Evolutionary conservation across 345 rosid genomes (phyloP).

Genomic region (Lumnitzera littorea): DNA sequence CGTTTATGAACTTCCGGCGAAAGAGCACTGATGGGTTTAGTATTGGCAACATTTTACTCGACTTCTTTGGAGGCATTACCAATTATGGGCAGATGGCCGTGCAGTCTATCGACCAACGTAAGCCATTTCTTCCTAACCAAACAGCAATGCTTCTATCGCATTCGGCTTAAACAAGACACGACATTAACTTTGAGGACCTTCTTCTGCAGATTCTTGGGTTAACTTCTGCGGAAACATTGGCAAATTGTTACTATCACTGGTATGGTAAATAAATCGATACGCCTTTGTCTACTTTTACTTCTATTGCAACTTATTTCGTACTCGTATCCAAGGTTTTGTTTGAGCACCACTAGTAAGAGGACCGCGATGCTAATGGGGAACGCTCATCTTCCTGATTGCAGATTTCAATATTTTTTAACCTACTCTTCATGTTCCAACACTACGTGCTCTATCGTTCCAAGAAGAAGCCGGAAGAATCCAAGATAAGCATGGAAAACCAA

Average conservation of each 20-base stretch:
- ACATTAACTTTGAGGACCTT: background rate
- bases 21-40: conserved; percentile 94
- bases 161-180: background rate
- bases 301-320: background rate
- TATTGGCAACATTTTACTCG: conserved; percentile 82
- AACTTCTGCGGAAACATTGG: conserved; percentile 95
- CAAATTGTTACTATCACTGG: conserved; percentile 78
- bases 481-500: conserved; percentile 23
- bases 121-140: conserved; percentile 6
- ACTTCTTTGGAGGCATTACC: conserved; percentile 68
- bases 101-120: conserved; percentile 89
- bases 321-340: too few species aligned
- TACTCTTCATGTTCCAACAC: conserved; percentile 85
- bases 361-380: background rate
- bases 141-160: background rate
- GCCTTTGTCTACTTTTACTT: background rate
- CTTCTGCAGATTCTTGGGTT: conserved; percentile 77
- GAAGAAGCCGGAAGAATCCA: conserved; percentile 16
- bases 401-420: conserved; percentile 70
- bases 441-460: conserved; percentile 58
- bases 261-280: conserved; percentile 18
- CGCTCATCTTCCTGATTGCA: conserved; percentile 21
- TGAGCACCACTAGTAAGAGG: too few species aligned
- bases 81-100: conserved; percentile 63
- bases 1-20: conserved; percentile 64